Evolutionary conservation across 2,329 filamentous ascomycete species (phyloP), one percentile per base, ranked within the genome.

Genomic region (Hymenoscyphus albidus): DNA sequence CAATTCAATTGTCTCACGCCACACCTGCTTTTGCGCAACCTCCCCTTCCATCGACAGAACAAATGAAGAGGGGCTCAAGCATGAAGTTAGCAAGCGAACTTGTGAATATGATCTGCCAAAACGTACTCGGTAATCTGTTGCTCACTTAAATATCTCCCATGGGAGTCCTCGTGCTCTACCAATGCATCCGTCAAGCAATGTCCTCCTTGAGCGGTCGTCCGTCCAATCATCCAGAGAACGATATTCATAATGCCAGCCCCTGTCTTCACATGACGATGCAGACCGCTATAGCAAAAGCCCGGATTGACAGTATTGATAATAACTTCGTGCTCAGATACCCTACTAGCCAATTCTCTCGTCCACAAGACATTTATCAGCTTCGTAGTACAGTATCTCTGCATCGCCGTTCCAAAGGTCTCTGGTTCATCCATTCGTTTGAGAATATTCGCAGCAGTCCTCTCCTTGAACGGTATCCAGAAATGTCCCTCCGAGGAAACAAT

Each of bases 391-490:
- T 61, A 61, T 18, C 58, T 39, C n/a, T 61, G 18, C 39, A 61
- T 61, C 6, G 12, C 4, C 2, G 4, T n/a, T 7, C 40, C 42
- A 38, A 61, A 61, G 0, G 18, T 61, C 14, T 27, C 39, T 16
- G 2, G 10, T 14, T 57, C 59, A 22, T 62, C 63, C 63, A 64
- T 64, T 5, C 54, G 54, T 22, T 39, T 40, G 10, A 64, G 35
- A 10, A 61, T 59, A 35, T 51, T 55, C n/a, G 63, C 6, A 14
- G 58, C 54, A 2, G 39, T 57, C 18, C 59, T 32, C 51, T 64
- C 63, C 7, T 62, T 39, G 59, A 64, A 62, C 0, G 38, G 32
- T 1, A 59, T 62, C 63, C 59, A 64, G 39, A 59, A 61, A 54
- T 64, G 58, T 9, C 58, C 63, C 54, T 62, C 63, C 6, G 48